A percentile compares a stretch with the other conserved stretches of the same genome.
These are phyloP conservation scores for Dissophora ornata DNA, from an alignment of 192 early-diverging fungal species.

Conservation along the genomic window DNA sequence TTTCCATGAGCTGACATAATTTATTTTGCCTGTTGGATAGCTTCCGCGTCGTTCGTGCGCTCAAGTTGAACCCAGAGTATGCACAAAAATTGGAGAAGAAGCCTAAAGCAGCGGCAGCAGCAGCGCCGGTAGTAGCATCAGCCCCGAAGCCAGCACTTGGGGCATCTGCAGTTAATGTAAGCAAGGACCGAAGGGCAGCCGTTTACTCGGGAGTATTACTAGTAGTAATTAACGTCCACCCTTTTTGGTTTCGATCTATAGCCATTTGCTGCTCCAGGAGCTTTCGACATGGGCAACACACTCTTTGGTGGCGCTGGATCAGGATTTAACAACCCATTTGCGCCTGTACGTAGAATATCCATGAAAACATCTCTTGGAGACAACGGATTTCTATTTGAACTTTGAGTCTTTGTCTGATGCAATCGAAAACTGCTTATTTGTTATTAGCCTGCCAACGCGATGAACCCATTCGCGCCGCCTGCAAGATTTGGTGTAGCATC, in stretches of 20 bases:
- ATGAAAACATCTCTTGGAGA: too few relatives aligned
- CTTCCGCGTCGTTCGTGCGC: constrained; percentile 69
- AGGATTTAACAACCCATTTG: constrained; percentile 49
- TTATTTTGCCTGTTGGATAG: constrained; percentile 23
- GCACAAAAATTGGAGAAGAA: constrained; percentile 64
- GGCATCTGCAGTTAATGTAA: constrained; percentile 25
- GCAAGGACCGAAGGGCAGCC: background rate
- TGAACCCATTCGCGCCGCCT: constrained; percentile 37
- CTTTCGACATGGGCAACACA: constrained; percentile 39
- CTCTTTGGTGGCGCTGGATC: constrained; percentile 37
- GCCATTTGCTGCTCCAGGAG: constrained; percentile 42
- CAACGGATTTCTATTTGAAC: too few relatives aligned
- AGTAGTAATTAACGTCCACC: background rate
- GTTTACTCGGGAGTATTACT: background rate
- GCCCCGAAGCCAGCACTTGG: background rate
- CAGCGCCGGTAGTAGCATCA: constrained; percentile 1
- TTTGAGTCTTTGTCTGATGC: background rate
- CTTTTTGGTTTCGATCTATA: background rate
- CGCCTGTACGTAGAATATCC: constrained; percentile 41
- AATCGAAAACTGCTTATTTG: too few relatives aligned
- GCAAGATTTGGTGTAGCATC: constrained; percentile 27
- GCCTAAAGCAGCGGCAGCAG: constrained; percentile 24
- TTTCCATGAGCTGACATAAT: too few relatives aligned
- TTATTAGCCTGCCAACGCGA: too few relatives aligned
- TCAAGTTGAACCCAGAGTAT: constrained; percentile 73